Percentiles rank a stretch among this genome's conserved stretches.
Conservation (phyloP, 768 basidiomycete genomes). For the Leccinum subgranulosum region DNA sequence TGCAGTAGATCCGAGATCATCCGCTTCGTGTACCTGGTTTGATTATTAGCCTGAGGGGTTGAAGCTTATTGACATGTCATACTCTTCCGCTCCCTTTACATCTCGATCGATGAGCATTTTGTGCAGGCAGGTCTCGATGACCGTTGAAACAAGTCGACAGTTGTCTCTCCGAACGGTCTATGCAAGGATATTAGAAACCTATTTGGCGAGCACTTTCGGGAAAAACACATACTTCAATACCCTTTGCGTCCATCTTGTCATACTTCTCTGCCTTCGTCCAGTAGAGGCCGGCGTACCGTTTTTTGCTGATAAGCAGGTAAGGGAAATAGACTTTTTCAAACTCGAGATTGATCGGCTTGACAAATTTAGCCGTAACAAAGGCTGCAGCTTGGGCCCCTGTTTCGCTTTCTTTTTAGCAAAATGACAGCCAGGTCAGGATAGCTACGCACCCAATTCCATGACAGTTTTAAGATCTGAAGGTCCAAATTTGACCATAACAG, state of each 20-base stretch:
- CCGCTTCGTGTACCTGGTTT: slow-evolving; percentile 84
- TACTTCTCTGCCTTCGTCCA: slow-evolving; percentile 96
- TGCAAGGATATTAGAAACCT: neutral
- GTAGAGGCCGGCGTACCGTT: slow-evolving; percentile 96
- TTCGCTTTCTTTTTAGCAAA: neutral
- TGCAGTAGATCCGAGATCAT: slow-evolving; percentile 91
- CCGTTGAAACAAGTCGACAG: slow-evolving; percentile 95
- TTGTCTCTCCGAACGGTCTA: slow-evolving; percentile 98
- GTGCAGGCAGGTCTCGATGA: slow-evolving; percentile 96
- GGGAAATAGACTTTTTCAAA: slow-evolving; percentile 99
- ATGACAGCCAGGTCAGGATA: neutral
- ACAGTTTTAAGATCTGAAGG: slow-evolving; percentile 81
- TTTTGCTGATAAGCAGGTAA: slow-evolving; percentile 97
- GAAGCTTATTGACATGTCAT: slow-evolving; percentile 25
- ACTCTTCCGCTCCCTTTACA: slow-evolving; percentile 92
- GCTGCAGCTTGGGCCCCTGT: slow-evolving; percentile 90
- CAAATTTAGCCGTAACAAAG: slow-evolving; percentile 85
- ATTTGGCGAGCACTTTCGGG: neutral
- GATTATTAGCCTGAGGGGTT: slow-evolving; percentile 15
- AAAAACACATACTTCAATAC: slow-evolving; percentile 76
- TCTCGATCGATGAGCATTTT: slow-evolving; percentile 97
- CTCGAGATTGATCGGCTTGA: slow-evolving; percentile 96
- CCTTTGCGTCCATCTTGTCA: slow-evolving; percentile 99
- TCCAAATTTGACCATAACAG: slow-evolving; percentile 98
- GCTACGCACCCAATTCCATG: slow-evolving; percentile 78